Evolutionary conservation across 1,284 basidiomycete species (phyloP), one percentile per base, ranked within the genome.

Genomic region (Sanghuangporus baumii): DNA sequence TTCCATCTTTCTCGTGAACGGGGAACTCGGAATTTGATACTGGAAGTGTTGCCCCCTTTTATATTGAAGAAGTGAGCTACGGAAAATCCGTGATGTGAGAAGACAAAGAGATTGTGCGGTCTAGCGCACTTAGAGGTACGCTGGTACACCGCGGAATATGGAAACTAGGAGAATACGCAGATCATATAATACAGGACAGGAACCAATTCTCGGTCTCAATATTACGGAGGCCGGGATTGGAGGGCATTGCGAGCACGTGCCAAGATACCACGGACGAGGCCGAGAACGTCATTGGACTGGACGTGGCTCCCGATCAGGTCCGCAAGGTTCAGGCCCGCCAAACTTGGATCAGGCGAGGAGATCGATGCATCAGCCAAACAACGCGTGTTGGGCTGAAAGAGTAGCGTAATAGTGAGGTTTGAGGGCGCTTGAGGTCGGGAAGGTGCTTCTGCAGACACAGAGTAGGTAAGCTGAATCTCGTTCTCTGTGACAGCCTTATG

Each of bases 381-480:
- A 59, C 83, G 76, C 0, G 87, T 87, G 66, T 88, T 87, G 5
- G 89, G 87, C 38, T 83, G 76, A 67, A 89, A 91, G 40, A 90
- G 78, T 0, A 91, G 74, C 0, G 76, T 79, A 59, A 91, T 78
- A 0, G 75, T 78, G 16, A 65, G 52, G 23, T 57, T 26, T 40
- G 46, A 41, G 36, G 50, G 38, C 7, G 51, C 37, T 31, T 55
- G 9, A 8, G 18, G 38, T 23, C 23, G 38, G 16, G 54, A 40
- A 11, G 63, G 34, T 20, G 63, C 26, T 5, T 12, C 12, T 2
- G 31, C 8, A 2, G 52, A 20, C 16, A 65, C 23, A 6, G 57
- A 18, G 72, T 94, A 94, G 16, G 82, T 83, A 48, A 94, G 78
- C 48, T 82, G 81, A 26, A 93, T 76, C 71, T 92, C 88, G 71